Conservation (phyloP, 1,284 basidiomycete genomes). For the Ganoderma sp. region DNA sequence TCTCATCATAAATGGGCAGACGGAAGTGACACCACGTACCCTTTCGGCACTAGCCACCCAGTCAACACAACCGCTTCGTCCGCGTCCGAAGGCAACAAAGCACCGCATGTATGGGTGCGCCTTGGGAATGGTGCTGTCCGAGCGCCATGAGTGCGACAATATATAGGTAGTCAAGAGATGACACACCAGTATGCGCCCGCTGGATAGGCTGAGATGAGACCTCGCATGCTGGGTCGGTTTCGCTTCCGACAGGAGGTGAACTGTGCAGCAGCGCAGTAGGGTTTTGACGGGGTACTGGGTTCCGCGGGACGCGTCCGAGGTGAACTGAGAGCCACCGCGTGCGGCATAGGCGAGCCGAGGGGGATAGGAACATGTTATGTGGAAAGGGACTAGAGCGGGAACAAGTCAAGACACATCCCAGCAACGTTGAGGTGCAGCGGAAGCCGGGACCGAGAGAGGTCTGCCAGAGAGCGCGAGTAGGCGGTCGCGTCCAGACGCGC, state of each 20-base stretch:
- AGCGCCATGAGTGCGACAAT: background rate
- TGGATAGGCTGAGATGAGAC: background rate
- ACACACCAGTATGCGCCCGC: background rate
- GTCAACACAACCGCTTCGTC: conserved; percentile 21
- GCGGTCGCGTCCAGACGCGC: conserved; percentile 1
- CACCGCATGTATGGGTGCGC: conserved; percentile 31
- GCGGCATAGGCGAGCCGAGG: background rate
- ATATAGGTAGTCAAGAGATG: background rate
- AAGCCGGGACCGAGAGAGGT: no score
- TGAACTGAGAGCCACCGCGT: background rate
- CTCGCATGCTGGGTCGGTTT: background rate
- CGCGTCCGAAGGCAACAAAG: conserved; percentile 14
- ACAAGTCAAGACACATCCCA: background rate
- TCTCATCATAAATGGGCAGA: background rate
- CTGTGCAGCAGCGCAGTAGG: background rate
- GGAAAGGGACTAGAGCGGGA: background rate
- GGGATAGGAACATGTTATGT: background rate
- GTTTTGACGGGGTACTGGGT: background rate
- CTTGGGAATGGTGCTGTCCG: conserved; percentile 23
- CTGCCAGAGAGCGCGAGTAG: background rate
- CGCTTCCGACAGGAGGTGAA: background rate
- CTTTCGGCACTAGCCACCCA: conserved; percentile 29
- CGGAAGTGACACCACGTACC: conserved; percentile 14
- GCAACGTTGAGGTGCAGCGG: background rate
- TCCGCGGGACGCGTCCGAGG: background rate